Percentiles rank a stretch among this genome's conserved stretches.
These are phyloP conservation scores for Tillandsia leiboldiana DNA, from an alignment of 176 grass and related monocot genomes.

Conservation along the genomic window DNA sequence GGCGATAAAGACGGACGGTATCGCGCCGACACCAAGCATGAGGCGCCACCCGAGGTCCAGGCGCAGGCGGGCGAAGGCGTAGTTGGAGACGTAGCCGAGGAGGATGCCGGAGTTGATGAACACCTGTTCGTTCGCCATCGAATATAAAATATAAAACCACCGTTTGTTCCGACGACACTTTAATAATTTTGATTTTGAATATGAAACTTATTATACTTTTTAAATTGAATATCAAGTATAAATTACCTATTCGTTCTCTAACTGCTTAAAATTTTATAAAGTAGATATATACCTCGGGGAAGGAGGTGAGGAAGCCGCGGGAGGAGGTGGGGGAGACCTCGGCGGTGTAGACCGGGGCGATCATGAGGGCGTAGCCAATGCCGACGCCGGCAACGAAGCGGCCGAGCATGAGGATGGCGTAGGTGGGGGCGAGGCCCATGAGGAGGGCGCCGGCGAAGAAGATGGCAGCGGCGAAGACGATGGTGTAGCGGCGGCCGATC, in stretches of 20 bases:
- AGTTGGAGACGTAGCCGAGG: slow-evolving; percentile 9
- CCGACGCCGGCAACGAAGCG: slow-evolving; percentile 13
- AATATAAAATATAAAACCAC: no score
- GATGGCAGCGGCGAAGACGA: slow-evolving; percentile 6
- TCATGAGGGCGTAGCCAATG: slow-evolving; percentile 9
- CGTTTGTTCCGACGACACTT: no score
- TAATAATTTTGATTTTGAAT: no score
- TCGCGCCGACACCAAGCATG: slow-evolving; percentile 8
- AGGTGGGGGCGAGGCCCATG: slow-evolving; percentile 12
- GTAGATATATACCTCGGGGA: background rate
- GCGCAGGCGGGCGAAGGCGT: background rate
- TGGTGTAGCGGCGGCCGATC: slow-evolving; percentile 7
- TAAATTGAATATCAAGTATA: no score
- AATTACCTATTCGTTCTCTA: no score
- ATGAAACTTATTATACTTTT: no score
- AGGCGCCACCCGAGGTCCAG: slow-evolving; percentile 4
- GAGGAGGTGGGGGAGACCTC: slow-evolving; percentile 12
- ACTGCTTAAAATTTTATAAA: no score
- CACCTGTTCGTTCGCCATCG: background rate
- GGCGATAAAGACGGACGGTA: background rate
- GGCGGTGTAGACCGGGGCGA: slow-evolving; percentile 17
- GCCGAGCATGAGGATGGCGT: slow-evolving; percentile 9
- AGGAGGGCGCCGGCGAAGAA: slow-evolving; percentile 9
- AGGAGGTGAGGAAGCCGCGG: slow-evolving; percentile 11
- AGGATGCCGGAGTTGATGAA: slow-evolving; percentile 17